Base-by-base conservation (phyloP, 2,329 filamentous ascomycete species). In the Fusarium ramigenum region DNA sequence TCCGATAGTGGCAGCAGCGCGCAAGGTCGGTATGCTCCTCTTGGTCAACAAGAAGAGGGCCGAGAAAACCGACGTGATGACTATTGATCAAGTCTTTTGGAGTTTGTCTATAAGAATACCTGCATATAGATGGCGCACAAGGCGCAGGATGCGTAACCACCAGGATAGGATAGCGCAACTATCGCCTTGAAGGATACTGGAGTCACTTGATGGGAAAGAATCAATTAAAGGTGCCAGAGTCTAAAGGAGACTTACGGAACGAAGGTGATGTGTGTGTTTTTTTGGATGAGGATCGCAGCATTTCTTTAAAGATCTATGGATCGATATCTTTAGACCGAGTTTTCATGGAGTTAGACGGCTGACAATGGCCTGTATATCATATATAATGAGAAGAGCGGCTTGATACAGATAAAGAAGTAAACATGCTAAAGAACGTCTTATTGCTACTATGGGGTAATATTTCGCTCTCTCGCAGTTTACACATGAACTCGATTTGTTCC, bases 31-130 rank as follows among this genome's bases (percentile, higher is more conserved):
- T 85, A 85, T 75, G 78, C 83, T 44, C 84, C 83, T 9, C 72
- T 85, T 47, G 83, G 82, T 25, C 84, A 85, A 65, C 80, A 81
- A 59, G 83, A 85, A 59, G 81, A 84, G n/a, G 76, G 70, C 34
- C 73, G 71, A 58, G 80, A 84, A 25, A 76, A 69, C 37, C 74
- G 71, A 49, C 79, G 78, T 53, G 73, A 74, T 60, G 72, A 75
- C 58, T 71, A 75, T 52, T 75, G 69, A 80, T 72, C 69, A 62
- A 53, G 60, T 66, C 50, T 60, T 69, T 70, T 70, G 68, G 46
- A 73, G 66, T 76, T 74, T 57, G 65, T 75, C 60, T 78, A 79
- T 72, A 70, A 66, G 54, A 74, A 60, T 77, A 69, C 78, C 79
- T 82, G 80, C 82, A 82, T 83, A 83, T 83, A 84, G 81, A 84